Evolutionary conservation across 164 flowering plant species (phyloP).

Genomic region (Chimonanthus praecox): DNA sequence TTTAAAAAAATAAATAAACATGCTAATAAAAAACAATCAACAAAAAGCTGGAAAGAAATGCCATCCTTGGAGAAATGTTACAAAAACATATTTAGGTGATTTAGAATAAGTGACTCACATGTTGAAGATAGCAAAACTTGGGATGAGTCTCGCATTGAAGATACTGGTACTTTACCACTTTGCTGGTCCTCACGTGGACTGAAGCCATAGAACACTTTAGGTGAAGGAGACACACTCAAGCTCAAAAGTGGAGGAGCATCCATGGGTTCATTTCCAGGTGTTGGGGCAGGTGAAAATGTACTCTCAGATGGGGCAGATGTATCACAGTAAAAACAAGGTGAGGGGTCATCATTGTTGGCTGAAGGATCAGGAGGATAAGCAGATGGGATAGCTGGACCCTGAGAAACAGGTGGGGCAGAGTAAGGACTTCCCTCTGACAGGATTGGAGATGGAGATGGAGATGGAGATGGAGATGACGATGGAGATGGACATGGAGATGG

Average conservation of each 20-base stretch:
- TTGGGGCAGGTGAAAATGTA: constrained; percentile 11
- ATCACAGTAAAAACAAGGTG: constrained; percentile 20
- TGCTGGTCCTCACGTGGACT: constrained; percentile 9
- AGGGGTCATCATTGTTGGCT: constrained; percentile 8
- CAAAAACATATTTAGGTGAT: background rate
- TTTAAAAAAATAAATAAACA: too few relatives aligned
- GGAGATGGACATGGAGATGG: constrained; percentile 16
- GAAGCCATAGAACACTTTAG: constrained; percentile 24
- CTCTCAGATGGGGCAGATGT: constrained; percentile 17
- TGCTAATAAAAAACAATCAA: background rate
- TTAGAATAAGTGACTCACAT: constrained; percentile 35
- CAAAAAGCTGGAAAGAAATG: background rate
- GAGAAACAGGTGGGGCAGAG: constrained; percentile 20
- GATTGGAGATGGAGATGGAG: background rate
- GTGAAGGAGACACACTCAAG: constrained; percentile 33
- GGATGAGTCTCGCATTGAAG: constrained; percentile 29
- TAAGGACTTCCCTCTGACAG: constrained; percentile 7
- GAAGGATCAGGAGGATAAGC: constrained; percentile 28
- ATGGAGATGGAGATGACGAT: background rate
- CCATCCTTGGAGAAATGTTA: background rate
- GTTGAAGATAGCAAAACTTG: constrained; percentile 18
- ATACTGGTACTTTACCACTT: constrained; percentile 11
- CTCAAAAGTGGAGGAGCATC: constrained; percentile 13
- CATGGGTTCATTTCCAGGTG: constrained; percentile 17
- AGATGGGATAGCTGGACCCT: constrained; percentile 18